Evolutionary conservation across 2,329 filamentous ascomycete species (phyloP).

Genomic region (Neurospora crassa): DNA sequence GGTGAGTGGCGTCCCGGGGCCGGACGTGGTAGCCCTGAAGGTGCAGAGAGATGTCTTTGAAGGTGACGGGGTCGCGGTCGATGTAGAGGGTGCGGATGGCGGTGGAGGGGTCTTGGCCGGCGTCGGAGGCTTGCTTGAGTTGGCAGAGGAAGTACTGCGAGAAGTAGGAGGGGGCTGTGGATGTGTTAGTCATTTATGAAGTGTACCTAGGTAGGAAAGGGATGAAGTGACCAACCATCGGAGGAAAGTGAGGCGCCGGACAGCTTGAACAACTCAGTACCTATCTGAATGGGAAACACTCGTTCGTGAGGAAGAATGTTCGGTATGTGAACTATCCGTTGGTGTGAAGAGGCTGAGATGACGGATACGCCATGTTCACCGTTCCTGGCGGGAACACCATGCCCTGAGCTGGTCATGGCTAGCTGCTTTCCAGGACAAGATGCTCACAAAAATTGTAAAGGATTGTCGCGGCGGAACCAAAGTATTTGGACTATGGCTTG

Average conservation of each 20-base stretch:
- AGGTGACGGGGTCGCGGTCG: conserved; percentile 83
- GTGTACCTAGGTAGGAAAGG: neutral
- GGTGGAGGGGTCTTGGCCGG: conserved; percentile 39
- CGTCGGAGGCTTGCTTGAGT: conserved; percentile 52
- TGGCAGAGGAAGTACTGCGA: conserved; percentile 88
- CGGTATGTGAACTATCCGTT: conserved; percentile 39
- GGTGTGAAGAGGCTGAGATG: conserved; percentile 2
- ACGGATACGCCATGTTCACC: neutral
- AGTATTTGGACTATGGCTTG: neutral
- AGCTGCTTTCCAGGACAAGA: neutral
- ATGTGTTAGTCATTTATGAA: conserved; percentile 1
- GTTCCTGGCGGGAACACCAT: neutral
- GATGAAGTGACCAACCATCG: conserved; percentile 42
- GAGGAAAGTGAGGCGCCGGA: conserved; percentile 66
- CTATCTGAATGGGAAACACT: conserved; percentile 68
- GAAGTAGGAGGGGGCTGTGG: conserved; percentile 83
- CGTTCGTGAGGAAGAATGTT: conserved; percentile 57
- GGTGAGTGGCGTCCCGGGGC: conserved; percentile 74
- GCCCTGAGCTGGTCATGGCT: neutral
- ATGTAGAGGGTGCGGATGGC: conserved; percentile 80
- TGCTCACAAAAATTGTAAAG: neutral
- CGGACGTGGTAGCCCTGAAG: conserved; percentile 84
- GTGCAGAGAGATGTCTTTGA: conserved; percentile 81
- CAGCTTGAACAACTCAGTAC: conserved; percentile 61
- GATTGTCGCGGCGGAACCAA: neutral